Evolutionary conservation across 192 early-diverging fungal species (phyloP), one percentile per base, ranked within the genome.

Genomic region (Glomus cerebriforme): DNA sequence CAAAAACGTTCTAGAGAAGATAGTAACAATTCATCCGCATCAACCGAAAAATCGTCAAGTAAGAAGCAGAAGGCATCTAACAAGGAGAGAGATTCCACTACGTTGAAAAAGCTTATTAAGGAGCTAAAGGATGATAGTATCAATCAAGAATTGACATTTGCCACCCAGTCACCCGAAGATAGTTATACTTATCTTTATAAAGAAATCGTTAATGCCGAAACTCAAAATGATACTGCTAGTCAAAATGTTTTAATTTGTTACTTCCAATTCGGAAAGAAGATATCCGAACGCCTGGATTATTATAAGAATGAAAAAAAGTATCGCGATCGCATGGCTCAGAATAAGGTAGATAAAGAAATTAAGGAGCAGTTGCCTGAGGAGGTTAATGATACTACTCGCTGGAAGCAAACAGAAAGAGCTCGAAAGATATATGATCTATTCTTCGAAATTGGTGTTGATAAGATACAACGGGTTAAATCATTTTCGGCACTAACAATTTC

Each of bases 51-150:
- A 7, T 39, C 37, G 7, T 39, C 37, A 5, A 39, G 37, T 39
- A 39, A 39, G 37, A 39, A 39, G 7, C 2, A 39, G 37, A 39
- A 39, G 37, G 7, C 37, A 39, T 39, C 37, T 66, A 29, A 66
- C 24, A 35, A 66, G 27, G 64, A 66, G 27, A 29, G 27, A 1
- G 64, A 66, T 27, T 66, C 64, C n/a, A 3, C 17, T 59, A 22
- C 10, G 12, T 59, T 59, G 58, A 59, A 59, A 66, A 66, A 66
- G 13, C 64, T 66, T 66, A 29, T 66, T 26, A 66, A 66, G 27
- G 64, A 66, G 64, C 27, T 66, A 66, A 66, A 66, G 64, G 64
- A 66, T 66, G 26, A 66, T 66, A 66, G 64, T 29, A 66, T 29
- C 64, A 19, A 66, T 29, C 64, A 66, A 66, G 64, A 66, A 27